phyloP scores from a whole-genome alignment of 805 yeast species.

The Clavispora phyllophila region DNA sequence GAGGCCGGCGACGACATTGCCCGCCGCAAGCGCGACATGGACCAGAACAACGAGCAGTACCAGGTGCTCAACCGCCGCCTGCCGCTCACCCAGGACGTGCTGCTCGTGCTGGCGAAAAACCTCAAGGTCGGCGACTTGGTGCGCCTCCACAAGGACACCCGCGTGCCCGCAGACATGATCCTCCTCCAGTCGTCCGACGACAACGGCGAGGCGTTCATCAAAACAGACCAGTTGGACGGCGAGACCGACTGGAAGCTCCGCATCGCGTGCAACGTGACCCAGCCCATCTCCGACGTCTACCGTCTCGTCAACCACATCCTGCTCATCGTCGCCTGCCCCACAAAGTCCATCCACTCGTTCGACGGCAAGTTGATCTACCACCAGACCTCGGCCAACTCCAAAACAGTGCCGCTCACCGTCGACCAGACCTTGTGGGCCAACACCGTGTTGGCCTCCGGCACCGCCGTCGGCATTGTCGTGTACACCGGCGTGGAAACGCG shows the following conservation, averaged over 20 bases:
- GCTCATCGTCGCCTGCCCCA: conserved; percentile 75
- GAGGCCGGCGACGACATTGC: conserved; percentile 94
- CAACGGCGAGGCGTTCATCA: conserved; percentile 81
- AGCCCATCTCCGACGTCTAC: conserved; percentile 41
- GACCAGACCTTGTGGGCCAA: conserved; percentile 98
- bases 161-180: conserved; percentile 93
- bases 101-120: conserved; percentile 46
- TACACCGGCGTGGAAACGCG: conserved; percentile 94
- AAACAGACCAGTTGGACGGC: conserved; percentile 97
- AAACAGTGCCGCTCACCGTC: conserved; percentile 62
- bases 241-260: conserved; percentile 98
- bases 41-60: conserved; percentile 79
- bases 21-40: conserved; percentile 84
- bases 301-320: conserved; percentile 46
- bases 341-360: conserved; percentile 77
- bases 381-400: conserved; percentile 26
- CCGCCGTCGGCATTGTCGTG: conserved; percentile 80
- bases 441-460: conserved; percentile 92
- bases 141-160: conserved; percentile 66
- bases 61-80: conserved; percentile 49
- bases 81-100: conserved; percentile 18
- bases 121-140: conserved; percentile 85
- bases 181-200: conserved; percentile 66
- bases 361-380: conserved; percentile 66
- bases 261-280: conserved; percentile 71